Conservation (phyloP, 2,329 filamentous ascomycete species). For the Venturia carpophila region DNA sequence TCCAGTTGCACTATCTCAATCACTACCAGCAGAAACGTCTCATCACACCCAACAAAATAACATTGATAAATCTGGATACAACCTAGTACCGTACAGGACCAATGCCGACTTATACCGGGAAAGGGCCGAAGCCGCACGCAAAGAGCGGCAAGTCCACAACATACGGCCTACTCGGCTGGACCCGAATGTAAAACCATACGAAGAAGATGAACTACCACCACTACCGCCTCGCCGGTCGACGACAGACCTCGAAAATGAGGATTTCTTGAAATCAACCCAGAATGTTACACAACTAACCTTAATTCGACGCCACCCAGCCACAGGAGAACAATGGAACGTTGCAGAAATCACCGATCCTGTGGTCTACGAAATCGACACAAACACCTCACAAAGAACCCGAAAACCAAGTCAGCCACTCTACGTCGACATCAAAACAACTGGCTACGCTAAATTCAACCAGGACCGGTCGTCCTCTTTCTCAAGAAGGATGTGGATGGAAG, state of each 20-base stretch:
- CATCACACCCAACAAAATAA: neutral
- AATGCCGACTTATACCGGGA: neutral
- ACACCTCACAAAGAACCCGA: constrained; percentile 3
- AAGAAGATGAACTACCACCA: neutral
- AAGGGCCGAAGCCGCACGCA: neutral
- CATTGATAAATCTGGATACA: neutral
- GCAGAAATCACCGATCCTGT: constrained; percentile 41
- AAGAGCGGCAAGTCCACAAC: neutral
- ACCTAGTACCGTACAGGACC: neutral
- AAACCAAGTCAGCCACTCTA: constrained; percentile 25
- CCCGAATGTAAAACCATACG: neutral
- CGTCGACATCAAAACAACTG: constrained; percentile 30
- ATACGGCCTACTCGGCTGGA: neutral
- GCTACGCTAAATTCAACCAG: constrained; percentile 48
- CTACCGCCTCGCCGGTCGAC: neutral
- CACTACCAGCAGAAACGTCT: neutral
- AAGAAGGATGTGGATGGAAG: constrained; percentile 42
- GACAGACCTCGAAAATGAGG: neutral
- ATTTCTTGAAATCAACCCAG: neutral
- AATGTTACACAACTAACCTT: constrained; percentile 24
- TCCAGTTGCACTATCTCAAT: neutral
- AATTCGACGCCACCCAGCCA: constrained; percentile 44
- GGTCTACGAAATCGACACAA: constrained; percentile 37
- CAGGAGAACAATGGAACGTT: constrained; percentile 45
- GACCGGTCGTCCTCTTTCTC: constrained; percentile 29